Conservation (phyloP, 345 rosid genomes). For the Lepidium aucheri region DNA sequence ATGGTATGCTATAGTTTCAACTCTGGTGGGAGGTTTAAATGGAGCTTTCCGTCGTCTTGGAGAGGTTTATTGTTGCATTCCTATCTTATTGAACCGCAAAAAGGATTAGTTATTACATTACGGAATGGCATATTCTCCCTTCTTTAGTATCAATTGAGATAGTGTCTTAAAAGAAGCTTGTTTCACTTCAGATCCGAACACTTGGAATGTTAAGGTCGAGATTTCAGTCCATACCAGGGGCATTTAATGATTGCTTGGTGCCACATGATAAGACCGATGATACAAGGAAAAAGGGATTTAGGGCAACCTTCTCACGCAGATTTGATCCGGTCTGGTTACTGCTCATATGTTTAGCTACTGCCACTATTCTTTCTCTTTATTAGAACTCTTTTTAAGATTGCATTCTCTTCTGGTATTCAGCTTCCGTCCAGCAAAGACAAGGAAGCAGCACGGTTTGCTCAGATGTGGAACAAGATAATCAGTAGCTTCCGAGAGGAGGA, state of each 20-base stretch:
- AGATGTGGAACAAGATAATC: conserved; percentile 54
- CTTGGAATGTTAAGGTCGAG: conserved; percentile 51
- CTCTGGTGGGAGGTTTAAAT: conserved; percentile 47
- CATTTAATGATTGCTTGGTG: conserved; percentile 40
- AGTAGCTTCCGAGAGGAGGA: conserved; percentile 56
- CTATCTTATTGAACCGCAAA: neutral
- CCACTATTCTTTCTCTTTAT: neutral
- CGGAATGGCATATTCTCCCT: conserved; percentile 1
- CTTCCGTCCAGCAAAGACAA: conserved; percentile 34
- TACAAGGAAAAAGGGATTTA: conserved; percentile 36
- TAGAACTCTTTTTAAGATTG: neutral
- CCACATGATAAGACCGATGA: conserved; percentile 36
- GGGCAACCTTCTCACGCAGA: conserved; percentile 35
- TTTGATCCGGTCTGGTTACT: conserved; percentile 30
- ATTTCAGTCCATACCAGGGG: conserved; percentile 46
- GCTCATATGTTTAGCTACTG: conserved; percentile 1
- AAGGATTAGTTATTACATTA: neutral
- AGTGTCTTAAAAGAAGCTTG: neutral
- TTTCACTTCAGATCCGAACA: conserved; percentile 43
- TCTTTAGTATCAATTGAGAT: conserved; percentile 13
- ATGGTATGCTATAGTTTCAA: conserved; percentile 54
- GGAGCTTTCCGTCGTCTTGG: conserved; percentile 60
- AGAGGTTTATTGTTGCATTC: conserved; percentile 31
- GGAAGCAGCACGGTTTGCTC: conserved; percentile 50
- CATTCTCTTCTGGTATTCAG: conserved; percentile 28